Base-by-base conservation (phyloP, 1,139 yeast genomes). In the Pneumocystis murina region DNA sequence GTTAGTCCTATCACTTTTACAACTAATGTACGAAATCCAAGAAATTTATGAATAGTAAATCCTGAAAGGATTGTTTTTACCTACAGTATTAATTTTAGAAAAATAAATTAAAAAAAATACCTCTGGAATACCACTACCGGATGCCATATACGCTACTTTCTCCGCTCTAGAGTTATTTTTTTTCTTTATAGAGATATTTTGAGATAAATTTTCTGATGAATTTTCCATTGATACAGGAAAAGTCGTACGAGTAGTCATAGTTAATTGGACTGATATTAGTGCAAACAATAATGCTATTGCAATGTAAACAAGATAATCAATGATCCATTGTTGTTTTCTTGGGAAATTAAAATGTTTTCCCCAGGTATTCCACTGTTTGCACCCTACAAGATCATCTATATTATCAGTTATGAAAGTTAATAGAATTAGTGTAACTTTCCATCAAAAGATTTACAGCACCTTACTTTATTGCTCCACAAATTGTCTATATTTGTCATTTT, bases 11-110 rank as follows among this genome's bases (percentile, higher is more conserved):
- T 68, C 0, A 84, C 76, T 71, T 83, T 83, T 64, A 81, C 75
- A 39, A 82, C 61, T 20, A 83, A 75, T 0, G 87, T 82, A 67
- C 79, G 79, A 2, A 82, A 74, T 3, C 87, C 86, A 61, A 83
- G 73, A 68, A 81, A 83, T 61, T 79, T 74, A 65, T 86, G 75
- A 28, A 82, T 81, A 60, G 81, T 80, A 69, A 81, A 82, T 0
- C 85, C 85, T 0, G 84, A 80, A 35, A 82, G 72, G 36, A 82
- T 81, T 0, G 84, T 81, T 67, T 79, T 79, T 48, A 69, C 70
- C 43, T 68, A 92, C 1, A 89, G 82, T 38, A 87, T 84, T 48
- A 10, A 48, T 24, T 4, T 8, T 24, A n/a, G 24, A 8, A 8
- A 24, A 24, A 24, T 41, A 24, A 43, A 48, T 24, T 10, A 8